Base-by-base conservation (phyloP, 2,329 filamentous ascomycete species). In the Ceratocystis variospora region DNA sequence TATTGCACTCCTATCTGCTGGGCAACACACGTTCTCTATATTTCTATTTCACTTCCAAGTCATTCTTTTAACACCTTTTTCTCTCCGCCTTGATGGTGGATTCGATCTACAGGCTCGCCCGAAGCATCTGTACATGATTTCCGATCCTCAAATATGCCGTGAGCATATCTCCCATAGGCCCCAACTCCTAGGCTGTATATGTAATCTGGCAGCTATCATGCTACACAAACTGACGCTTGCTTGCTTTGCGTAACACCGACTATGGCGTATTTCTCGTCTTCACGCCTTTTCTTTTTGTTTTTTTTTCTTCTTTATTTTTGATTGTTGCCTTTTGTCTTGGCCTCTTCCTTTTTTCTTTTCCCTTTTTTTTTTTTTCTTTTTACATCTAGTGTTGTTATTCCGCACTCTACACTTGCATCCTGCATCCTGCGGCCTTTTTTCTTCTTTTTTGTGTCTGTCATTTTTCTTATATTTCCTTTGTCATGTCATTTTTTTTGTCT, bases 391-490 rank as follows among this genome's bases (percentile, higher is more conserved):
- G 61, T 19, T 31, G 19, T n/a, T 45, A 41, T 37, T 25, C 55
- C 7, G 25, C 31, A 28, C 31, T 22, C 17, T 31, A n/a, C 7
- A n/a, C n/a, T 17, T 37, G 25, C 55, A 31, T 37, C 17, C 17
- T 37, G 25, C 55, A 31, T 37, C 17, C 17, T 37, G 22, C 17
- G 22, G 37, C 17, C 46, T 53, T 53, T 53, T 53, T 53, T 53
- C 19, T 25, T 53, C 53, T 41, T 45, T n/a, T 19, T 50, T 53
- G 15, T 15, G 1, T 53, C 15, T 4, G 44, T 57, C 25, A 28
- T 50, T 41, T 41, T 64, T 41, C 57, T 53, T 57, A 64, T 10
- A 55, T 64, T 64, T 25, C 48, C 63, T 57, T 64, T 64, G 22
- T 64, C 19, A 37, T 64, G 22, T 64, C 48, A 37, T 64, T 17